Conservation (phyloP, 768 basidiomycete species). For the Russula brevipes region DNA sequence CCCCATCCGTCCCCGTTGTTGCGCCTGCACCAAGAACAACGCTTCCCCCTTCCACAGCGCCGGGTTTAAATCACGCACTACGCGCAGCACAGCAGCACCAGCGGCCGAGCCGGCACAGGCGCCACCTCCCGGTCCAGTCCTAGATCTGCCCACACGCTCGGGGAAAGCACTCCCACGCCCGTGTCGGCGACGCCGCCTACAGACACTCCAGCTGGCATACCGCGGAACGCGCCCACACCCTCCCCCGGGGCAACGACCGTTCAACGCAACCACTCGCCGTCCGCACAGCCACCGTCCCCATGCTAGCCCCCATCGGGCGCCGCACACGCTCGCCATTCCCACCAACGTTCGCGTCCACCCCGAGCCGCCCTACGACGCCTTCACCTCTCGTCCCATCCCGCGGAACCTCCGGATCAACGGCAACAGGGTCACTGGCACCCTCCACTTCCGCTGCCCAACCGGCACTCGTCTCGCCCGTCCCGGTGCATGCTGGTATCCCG, state of each 20-base stretch:
- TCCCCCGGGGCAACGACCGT: not conserved
- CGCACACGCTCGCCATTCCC: conserved; percentile 12
- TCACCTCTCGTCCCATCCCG: not conserved
- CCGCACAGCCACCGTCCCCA: conserved; percentile 2
- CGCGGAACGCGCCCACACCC: not conserved
- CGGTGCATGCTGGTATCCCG: conserved; percentile 13
- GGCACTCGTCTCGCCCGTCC: not conserved
- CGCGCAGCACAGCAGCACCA: conserved; percentile 18
- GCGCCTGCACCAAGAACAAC: conserved; percentile 28
- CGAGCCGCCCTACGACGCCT: conserved; percentile 13
- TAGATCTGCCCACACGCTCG: not conserved
- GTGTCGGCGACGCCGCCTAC: not conserved
- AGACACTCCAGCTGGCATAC: not conserved
- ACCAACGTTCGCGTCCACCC: conserved; percentile 7
- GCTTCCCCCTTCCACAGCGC: conserved; percentile 29
- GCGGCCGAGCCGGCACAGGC: conserved; percentile 1
- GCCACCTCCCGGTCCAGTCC: conserved; percentile 9
- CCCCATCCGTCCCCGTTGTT: conserved; percentile 28
- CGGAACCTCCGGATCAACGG: not conserved
- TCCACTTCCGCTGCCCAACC: not conserved
- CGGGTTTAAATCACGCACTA: conserved; percentile 29
- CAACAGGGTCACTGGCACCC: not conserved
- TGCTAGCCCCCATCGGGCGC: conserved; percentile 7
- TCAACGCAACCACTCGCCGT: not conserved
- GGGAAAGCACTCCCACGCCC: not conserved